A percentile compares a stretch with the other conserved stretches of the same genome.
phyloP scores from a whole-genome alignment of 2,329 filamentous ascomycete species.

The Drechslerella coelobrocha region DNA sequence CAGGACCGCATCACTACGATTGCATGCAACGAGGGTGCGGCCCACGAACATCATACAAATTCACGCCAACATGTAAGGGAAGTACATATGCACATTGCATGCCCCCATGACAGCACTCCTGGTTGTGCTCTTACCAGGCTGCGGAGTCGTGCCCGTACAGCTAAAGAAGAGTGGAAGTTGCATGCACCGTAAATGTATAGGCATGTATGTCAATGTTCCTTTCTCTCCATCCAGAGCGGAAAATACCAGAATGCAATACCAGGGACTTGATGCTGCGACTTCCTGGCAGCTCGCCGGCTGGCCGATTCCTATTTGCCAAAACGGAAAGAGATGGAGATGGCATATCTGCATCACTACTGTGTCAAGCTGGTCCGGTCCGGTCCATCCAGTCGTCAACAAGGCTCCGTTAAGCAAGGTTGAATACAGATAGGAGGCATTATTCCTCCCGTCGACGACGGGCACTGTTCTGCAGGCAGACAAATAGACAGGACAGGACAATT shows the following conservation, averaged over 20 bases:
- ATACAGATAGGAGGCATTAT: neutral
- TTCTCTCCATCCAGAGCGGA: conserved; percentile 12
- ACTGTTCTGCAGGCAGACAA: conserved; percentile 4
- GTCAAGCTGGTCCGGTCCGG: conserved; percentile 16
- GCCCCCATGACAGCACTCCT: conserved; percentile 34
- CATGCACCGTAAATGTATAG: conserved; percentile 1
- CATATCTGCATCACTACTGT: conserved; percentile 8
- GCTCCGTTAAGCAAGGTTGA: neutral
- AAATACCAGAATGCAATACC: conserved; percentile 33
- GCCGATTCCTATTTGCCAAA: conserved; percentile 25
- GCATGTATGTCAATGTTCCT: conserved; percentile 3
- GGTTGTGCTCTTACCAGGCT: conserved; percentile 50
- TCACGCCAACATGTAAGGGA: neutral
- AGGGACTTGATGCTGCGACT: conserved; percentile 32
- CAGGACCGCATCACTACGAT: conserved; percentile 16
- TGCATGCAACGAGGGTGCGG: conserved; percentile 24
- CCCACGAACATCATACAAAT: conserved; percentile 32
- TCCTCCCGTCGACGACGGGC: conserved; percentile 1
- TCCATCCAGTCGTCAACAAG: conserved; percentile 12
- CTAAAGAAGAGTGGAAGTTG: conserved; percentile 12
- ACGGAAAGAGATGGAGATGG: conserved; percentile 30
- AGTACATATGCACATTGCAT: conserved; percentile 4
- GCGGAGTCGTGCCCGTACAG: conserved; percentile 23
- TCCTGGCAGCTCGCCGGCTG: conserved; percentile 7
- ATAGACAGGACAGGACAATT: neutral